Base-by-base conservation (phyloP, 2,329 filamentous ascomycete species). In the Byssochlamys sp. region DNA sequence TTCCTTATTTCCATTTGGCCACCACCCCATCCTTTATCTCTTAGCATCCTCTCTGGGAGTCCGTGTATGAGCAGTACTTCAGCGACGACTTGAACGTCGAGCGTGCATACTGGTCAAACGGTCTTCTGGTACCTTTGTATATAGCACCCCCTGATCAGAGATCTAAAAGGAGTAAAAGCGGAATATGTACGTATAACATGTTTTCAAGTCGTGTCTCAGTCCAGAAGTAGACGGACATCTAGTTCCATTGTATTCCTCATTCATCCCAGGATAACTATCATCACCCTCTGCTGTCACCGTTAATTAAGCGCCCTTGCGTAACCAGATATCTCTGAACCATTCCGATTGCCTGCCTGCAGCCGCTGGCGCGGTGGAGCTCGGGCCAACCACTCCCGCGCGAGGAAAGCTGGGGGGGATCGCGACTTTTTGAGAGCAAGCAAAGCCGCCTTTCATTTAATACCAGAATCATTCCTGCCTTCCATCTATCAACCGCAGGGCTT, bases 321-420 rank as follows among this genome's bases (percentile, higher is more conserved):
- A 10, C 31, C 19, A 19, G 19, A 19, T 19, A 19, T 19, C 19
- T 19, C 19, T 19, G 19, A 19, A 19, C 19, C 19, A 19, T 19
- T 19, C 19, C 19, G 19, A 19, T 19, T 19, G 19, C 19, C 19
- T 12, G 49, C 49, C 49, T 51, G 25, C 49, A 51, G 49, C 49
- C 27, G 49, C 25, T 51, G 27, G 39, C 49, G 49, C 24, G 25
- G 27, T 50, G 52, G 65, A 73, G 71, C 71, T 72, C 70, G 70
- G 71, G 65, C 69, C 70, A 69, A 31, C 57, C 61, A 31, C 53
- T 54, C 29, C 53, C 53, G 53, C 53, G 62, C 61, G 60, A 52
- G 65, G 65, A 26, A 28, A 51, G 11, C 24, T 62, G 63, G 66
- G 39, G 68, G 66, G 69, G 69, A 71, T 72, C 71, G 71, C 71